Evolutionary conservation across 495 filamentous ascomycete species (phyloP).

Genomic region (Penicillium roqueforti): DNA sequence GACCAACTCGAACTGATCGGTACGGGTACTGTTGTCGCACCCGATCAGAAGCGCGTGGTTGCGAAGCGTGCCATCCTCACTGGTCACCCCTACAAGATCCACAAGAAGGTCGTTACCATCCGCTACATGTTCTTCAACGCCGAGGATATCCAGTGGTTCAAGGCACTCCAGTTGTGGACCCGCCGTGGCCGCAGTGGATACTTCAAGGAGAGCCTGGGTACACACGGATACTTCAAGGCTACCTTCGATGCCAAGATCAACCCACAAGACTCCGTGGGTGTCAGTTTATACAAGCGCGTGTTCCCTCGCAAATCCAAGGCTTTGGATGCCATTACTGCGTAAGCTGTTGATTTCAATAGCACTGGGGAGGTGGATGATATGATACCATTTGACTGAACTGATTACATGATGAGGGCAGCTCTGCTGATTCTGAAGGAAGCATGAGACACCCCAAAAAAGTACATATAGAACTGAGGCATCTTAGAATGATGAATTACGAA

Average conservation of each 20-base stretch:
- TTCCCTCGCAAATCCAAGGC: slow-evolving; percentile 69
- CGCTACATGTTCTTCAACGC: slow-evolving; percentile 99
- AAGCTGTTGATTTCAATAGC: slow-evolving; percentile 7
- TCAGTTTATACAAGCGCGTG: slow-evolving; percentile 90
- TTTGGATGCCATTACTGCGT: slow-evolving; percentile 42
- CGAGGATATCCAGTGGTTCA: slow-evolving; percentile 95
- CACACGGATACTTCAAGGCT: slow-evolving; percentile 98
- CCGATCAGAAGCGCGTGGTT: slow-evolving; percentile 74
- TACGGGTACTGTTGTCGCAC: slow-evolving; percentile 78
- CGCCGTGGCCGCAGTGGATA: slow-evolving; percentile 80
- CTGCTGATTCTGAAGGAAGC: slow-evolving; percentile 5
- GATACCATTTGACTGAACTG: slow-evolving; percentile 26
- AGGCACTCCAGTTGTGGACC: slow-evolving; percentile 92
- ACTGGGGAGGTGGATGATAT: slow-evolving; percentile 22
- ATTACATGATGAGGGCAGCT: slow-evolving; percentile 26
- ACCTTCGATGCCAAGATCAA: slow-evolving; percentile 95
- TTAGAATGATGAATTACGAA: slow-evolving; percentile 37
- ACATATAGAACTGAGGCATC: slow-evolving; percentile 30
- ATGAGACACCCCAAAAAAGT: slow-evolving; percentile 29
- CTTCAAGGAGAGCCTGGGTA: slow-evolving; percentile 90
- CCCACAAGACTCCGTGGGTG: slow-evolving; percentile 86
- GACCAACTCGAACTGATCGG: slow-evolving; percentile 64
- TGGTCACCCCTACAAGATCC: slow-evolving; percentile 96
- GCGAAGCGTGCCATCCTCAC: slow-evolving; percentile 93
- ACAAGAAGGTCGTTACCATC: slow-evolving; percentile 92